phyloP scores from a whole-genome alignment of 2,329 filamentous ascomycete species.

The Alternaria rosae region DNA sequence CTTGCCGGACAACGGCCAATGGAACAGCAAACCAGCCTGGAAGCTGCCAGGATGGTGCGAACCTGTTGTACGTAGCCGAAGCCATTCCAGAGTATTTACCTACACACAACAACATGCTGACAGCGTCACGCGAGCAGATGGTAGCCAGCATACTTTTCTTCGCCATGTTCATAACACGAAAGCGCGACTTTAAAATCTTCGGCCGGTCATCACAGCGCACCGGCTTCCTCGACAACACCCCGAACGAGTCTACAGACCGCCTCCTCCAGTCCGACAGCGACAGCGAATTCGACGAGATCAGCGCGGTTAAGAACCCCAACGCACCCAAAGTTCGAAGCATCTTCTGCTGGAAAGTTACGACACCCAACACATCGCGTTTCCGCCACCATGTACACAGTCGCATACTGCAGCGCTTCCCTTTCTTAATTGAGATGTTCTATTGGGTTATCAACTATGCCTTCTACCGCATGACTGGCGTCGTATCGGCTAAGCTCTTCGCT shows the following conservation, averaged over 20 bases:
- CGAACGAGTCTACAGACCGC: conserved; percentile 50
- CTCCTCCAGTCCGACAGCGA: conserved; percentile 51
- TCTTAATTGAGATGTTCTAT: conserved; percentile 77
- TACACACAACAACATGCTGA: conserved; percentile 7
- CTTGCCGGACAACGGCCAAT: conserved; percentile 31
- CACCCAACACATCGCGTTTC: conserved; percentile 69
- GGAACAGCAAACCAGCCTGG: conserved; percentile 53
- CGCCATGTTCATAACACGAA: conserved; percentile 59
- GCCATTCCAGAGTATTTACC: neutral
- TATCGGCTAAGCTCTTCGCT: conserved; percentile 61
- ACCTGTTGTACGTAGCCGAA: conserved; percentile 43
- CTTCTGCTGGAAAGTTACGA: conserved; percentile 60
- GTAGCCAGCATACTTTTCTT: conserved; percentile 59
- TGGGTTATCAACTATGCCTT: conserved; percentile 72
- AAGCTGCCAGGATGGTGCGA: conserved; percentile 54
- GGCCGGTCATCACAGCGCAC: conserved; percentile 32
- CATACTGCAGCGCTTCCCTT: conserved; percentile 72
- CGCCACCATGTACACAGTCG: conserved; percentile 66
- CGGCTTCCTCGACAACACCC: conserved; percentile 47
- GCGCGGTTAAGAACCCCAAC: conserved; percentile 46
- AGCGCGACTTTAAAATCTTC: conserved; percentile 55
- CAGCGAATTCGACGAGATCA: conserved; percentile 46
- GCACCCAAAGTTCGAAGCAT: conserved; percentile 60
- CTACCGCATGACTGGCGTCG: conserved; percentile 66
- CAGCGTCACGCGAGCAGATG: conserved; percentile 47